phyloP scores from a whole-genome alignment of 345 rosid species.

The Melaleuca alternifolia region DNA sequence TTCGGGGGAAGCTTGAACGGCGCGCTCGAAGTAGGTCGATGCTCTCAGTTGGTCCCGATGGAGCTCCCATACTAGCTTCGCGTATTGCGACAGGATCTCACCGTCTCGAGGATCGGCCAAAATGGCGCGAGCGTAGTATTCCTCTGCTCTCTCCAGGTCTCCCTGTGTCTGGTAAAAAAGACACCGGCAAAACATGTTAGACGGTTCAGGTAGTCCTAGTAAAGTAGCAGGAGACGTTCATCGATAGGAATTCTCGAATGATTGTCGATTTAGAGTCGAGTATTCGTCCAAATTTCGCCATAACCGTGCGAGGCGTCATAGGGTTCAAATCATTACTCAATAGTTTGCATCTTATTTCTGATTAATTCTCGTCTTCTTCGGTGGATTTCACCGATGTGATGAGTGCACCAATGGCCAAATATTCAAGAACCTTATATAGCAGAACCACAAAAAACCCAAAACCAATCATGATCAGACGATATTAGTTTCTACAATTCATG shows the following conservation, averaged over 20 bases:
- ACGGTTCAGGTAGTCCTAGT: not conserved
- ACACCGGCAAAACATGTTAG: not conserved
- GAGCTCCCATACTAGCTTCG: conserved; percentile 35
- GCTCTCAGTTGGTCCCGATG: conserved; percentile 32
- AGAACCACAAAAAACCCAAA: not conserved
- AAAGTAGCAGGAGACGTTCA: not conserved
- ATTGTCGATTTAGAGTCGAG: not conserved
- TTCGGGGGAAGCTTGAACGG: conserved; percentile 41
- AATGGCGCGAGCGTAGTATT: conserved; percentile 39
- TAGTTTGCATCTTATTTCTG: not conserved
- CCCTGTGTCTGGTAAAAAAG: conserved; percentile 21
- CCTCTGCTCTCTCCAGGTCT: conserved; percentile 38
- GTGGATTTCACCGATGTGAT: not conserved
- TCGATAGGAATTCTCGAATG: not conserved
- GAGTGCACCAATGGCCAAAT: not conserved
- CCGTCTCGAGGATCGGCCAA: conserved; percentile 48
- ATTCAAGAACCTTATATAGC: not conserved
- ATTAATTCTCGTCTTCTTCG: not conserved
- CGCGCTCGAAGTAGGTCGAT: conserved; percentile 29
- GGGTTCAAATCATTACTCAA: not conserved
- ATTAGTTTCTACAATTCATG: not conserved
- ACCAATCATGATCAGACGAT: not conserved
- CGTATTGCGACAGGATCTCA: conserved; percentile 38
- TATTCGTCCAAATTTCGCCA: not conserved
- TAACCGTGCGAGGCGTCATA: not conserved